Conservation (phyloP, 768 basidiomycete species). For the Termitomyces sp. region DNA sequence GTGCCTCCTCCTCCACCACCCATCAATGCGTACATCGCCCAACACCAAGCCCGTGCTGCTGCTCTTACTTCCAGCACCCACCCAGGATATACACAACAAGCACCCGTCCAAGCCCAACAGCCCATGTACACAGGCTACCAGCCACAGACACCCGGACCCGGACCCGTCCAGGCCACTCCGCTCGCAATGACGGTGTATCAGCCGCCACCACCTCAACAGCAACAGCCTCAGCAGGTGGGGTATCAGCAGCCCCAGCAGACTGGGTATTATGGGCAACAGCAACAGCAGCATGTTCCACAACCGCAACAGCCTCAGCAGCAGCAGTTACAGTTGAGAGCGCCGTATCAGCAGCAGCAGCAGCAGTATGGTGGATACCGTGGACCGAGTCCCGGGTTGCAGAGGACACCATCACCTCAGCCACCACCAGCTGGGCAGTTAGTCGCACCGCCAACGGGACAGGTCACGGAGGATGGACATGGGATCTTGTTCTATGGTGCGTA, state of each 20-base stretch:
- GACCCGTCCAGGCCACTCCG: conserved; percentile 5
- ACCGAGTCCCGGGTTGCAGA: conserved; percentile 37
- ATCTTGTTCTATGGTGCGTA: conserved; percentile 87
- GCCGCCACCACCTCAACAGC: conserved; percentile 23
- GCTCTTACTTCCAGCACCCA: conserved; percentile 16
- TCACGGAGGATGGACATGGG: conserved; percentile 76
- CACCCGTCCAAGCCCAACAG: conserved; percentile 17
- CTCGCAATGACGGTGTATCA: conserved; percentile 19
- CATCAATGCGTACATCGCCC: conserved; percentile 28
- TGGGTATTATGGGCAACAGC: conserved; percentile 24
- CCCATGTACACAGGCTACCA: conserved; percentile 23
- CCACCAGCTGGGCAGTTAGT: conserved; percentile 27
- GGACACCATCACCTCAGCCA: conserved; percentile 51
- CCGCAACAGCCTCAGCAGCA: conserved; percentile 25
- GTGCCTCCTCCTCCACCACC: conserved; percentile 30
- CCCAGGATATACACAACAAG: conserved; percentile 28
- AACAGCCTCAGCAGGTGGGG: conserved; percentile 20
- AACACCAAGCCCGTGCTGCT: conserved; percentile 26
- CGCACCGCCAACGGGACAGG: conserved; percentile 64
- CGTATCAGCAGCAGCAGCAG: conserved; percentile 30
- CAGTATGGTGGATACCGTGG: conserved; percentile 36
- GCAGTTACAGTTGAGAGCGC: conserved; percentile 24
- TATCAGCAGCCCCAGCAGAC: conserved; percentile 12
- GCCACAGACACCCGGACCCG: conserved; percentile 2
- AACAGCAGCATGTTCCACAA: conserved; percentile 16